Percentiles rank a stretch among this genome's conserved stretches.
Conservation (phyloP, 805 yeast genomes). For the Schwanniomyces polymorphus region DNA sequence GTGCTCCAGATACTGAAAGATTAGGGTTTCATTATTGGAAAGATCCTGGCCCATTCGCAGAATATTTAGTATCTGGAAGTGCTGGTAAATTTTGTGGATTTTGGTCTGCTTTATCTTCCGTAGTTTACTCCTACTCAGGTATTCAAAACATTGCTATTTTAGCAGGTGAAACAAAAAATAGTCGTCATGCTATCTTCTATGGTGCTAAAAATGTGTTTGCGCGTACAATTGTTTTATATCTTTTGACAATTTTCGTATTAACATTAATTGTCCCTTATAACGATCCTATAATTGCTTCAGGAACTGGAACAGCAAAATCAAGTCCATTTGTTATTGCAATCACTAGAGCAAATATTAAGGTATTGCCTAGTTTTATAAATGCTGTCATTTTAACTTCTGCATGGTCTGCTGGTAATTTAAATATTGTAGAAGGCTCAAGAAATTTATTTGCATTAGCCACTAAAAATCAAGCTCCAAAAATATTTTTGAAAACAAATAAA, state of each 20-base stretch:
- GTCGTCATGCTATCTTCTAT: conserved; percentile 28
- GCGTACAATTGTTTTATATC: conserved; percentile 28
- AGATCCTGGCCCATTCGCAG: conserved; percentile 37
- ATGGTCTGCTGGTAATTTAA: conserved; percentile 35
- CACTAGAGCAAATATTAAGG: conserved; percentile 29
- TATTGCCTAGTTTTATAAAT: conserved; percentile 35
- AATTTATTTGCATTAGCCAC: conserved; percentile 35
- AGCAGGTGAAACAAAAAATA: conserved; percentile 33
- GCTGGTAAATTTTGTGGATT: conserved; percentile 25
- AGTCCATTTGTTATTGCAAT: conserved; percentile 45
- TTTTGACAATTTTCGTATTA: conserved; percentile 28
- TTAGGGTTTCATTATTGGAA: conserved; percentile 42
- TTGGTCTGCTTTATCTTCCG: conserved; percentile 35
- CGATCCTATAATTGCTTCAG: conserved; percentile 22
- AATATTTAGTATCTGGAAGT: conserved; percentile 16
- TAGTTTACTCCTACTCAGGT: conserved; percentile 38
- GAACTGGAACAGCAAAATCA: conserved; percentile 27
- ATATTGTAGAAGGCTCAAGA: conserved; percentile 29
- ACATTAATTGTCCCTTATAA: conserved; percentile 33
- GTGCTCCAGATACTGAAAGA: conserved; percentile 20
- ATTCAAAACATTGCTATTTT: conserved; percentile 22
- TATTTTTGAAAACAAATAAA: conserved; percentile 29
- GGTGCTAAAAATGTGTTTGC: conserved; percentile 29
- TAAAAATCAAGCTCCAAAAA: conserved; percentile 37
- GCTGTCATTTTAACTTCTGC: conserved; percentile 42